Conservation (phyloP, 1,284 basidiomycete species). For the Leccinum solheimii region DNA sequence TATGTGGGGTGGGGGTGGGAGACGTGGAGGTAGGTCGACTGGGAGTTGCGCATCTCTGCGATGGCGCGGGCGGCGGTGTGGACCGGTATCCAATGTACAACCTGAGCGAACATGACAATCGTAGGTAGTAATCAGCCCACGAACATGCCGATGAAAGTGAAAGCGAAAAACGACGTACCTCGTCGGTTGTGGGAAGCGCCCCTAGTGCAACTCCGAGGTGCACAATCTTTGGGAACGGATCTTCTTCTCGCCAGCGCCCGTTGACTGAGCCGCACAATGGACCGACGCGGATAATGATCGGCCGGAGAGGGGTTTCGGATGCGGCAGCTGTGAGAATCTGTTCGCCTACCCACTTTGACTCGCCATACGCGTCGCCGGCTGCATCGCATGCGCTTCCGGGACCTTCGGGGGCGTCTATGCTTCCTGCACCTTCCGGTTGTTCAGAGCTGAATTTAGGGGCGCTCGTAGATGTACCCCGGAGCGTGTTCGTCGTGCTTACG, state of each 20-base stretch:
- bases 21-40: conserved; percentile 8
- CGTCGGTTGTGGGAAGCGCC: conserved; percentile 20
- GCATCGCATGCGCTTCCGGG: conserved; percentile 28
- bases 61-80: conserved; percentile 17
- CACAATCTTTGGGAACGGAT: conserved; percentile 37
- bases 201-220: conserved; percentile 16
- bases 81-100: conserved; percentile 26
- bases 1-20: conserved; percentile 18
- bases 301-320: conserved; percentile 25
- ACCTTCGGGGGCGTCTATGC: background rate
- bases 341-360: conserved; percentile 49
- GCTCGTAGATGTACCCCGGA: background rate
- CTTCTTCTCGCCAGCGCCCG: conserved; percentile 27
- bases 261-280: conserved; percentile 38
- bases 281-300: conserved; percentile 40
- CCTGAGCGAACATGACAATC: background rate
- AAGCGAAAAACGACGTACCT: conserved; percentile 12
- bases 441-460: background rate
- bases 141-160: background rate
- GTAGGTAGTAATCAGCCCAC: background rate
- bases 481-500: conserved; percentile 34
- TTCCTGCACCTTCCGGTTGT: background rate
- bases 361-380: conserved; percentile 39
- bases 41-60: conserved; percentile 15
- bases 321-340: conserved; percentile 34